These are phyloP conservation scores for Aegilops bicornis DNA, from an alignment of 176 grass and related monocot genomes.

Conservation along the genomic window DNA sequence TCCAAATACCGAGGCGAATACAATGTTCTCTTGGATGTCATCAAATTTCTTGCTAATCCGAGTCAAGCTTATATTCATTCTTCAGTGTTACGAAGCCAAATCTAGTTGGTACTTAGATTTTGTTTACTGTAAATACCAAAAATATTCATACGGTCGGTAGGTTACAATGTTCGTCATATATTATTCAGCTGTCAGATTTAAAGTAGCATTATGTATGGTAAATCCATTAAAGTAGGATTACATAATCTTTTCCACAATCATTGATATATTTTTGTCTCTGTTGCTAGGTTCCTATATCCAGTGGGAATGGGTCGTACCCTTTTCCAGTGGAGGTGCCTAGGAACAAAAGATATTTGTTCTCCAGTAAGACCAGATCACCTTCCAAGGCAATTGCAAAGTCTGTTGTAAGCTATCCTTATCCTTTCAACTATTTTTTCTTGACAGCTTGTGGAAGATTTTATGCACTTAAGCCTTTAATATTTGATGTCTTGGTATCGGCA, in stretches of 20 bases:
- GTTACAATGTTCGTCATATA: background rate
- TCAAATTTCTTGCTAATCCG: background rate
- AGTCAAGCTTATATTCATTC: background rate
- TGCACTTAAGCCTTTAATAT: background rate
- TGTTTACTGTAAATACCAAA: background rate
- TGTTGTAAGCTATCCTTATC: slow-evolving; percentile 60
- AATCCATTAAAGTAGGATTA: background rate
- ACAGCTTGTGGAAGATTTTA: background rate
- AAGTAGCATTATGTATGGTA: slow-evolving; percentile 1
- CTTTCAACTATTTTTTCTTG: background rate
- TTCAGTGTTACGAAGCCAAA: background rate
- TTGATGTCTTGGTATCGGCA: background rate
- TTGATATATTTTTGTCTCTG: slow-evolving; percentile 22
- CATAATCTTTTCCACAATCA: background rate
- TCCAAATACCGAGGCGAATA: background rate
- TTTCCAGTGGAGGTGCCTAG: slow-evolving; percentile 74
- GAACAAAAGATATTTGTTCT: slow-evolving; percentile 90
- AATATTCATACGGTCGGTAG: background rate
- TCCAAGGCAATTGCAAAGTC: slow-evolving; percentile 93
- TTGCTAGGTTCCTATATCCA: slow-evolving; percentile 85
- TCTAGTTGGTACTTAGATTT: background rate
- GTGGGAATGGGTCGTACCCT: slow-evolving; percentile 75
- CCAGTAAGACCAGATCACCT: slow-evolving; percentile 67
- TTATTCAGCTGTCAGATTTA: slow-evolving; percentile 2
- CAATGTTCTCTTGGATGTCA: background rate